Evolutionary conservation across 768 basidiomycete species (phyloP).

Genomic region (Amanita rimosa): DNA sequence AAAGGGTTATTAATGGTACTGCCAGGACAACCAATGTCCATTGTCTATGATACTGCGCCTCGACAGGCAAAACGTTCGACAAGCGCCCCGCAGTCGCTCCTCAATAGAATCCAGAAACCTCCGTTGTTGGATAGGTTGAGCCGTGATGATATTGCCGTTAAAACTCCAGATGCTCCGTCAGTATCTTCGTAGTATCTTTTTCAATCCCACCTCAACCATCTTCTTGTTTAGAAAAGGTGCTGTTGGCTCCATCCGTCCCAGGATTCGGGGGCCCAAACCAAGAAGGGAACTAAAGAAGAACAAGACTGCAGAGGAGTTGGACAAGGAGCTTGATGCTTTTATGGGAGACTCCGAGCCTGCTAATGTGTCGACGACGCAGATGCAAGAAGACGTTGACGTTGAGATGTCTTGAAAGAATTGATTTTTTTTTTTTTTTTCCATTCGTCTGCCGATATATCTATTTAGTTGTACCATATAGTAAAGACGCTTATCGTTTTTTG

Average conservation of each 20-base stretch:
- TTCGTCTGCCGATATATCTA: conserved; percentile 1
- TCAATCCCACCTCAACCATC: not conserved
- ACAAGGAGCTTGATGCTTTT: conserved; percentile 81
- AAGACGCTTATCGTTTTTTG: too few relatives aligned
- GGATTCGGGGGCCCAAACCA: conserved; percentile 20
- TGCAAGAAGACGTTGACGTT: conserved; percentile 38
- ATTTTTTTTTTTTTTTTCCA: not conserved
- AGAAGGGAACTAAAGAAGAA: conserved; percentile 33
- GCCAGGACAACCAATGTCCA: conserved; percentile 69
- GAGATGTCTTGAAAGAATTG: conserved; percentile 31
- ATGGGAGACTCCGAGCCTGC: conserved; percentile 49
- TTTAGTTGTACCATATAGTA: conserved; percentile 1
- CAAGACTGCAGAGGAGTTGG: conserved; percentile 74
- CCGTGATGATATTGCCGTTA: conserved; percentile 28
- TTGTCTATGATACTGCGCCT: conserved; percentile 45
- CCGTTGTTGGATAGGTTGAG: conserved; percentile 58
- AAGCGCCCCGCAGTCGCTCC: conserved; percentile 47
- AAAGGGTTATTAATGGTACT: not conserved
- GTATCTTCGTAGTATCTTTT: conserved; percentile 11
- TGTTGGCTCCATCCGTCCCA: conserved; percentile 38
- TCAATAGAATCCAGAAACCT: conserved; percentile 68
- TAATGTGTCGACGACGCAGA: conserved; percentile 6
- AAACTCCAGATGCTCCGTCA: conserved; percentile 25
- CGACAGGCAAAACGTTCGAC: conserved; percentile 36
- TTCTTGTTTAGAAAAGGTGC: conserved; percentile 19